Base-by-base conservation (phyloP, 768 basidiomycete species). In the Pisolithus orientalis region DNA sequence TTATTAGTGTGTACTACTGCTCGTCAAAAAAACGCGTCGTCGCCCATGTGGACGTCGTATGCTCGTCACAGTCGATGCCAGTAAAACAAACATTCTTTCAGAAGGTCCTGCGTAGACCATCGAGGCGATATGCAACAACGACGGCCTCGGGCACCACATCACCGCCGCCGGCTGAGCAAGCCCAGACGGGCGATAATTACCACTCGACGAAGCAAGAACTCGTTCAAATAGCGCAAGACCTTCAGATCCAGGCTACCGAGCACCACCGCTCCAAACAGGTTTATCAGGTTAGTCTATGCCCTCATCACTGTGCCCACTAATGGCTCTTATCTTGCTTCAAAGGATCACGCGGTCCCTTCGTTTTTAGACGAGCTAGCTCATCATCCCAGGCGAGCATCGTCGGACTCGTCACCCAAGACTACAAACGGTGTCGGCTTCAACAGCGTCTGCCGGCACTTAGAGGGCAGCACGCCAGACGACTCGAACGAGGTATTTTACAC, bases 61-160 rank as follows among this genome's bases (percentile, higher is more conserved):
- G 11, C 27, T 11, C 44, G 40, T n/a, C 38, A 27, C 38, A 4
- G 34, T 27, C 24, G 21, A 44, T 38, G 29, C 82, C 82, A 82
- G 67, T 71, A 28, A 80, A 76, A 61, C 79, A 82, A 44, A 80
- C 80, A 5, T 62, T 84, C 45, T 59, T 83, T 49, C 85, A 88
- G 65, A 74, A 72, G 39, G 64, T 87, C 42, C 73, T 90, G 40
- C 78, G 80, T 48, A 65, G 74, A 48, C 87, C 87, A 10, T 86
- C 85, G 1, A 82, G 85, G 62, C 69, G 75, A 0, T 89, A 89
- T 64, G 61, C 73, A 2, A 31, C 77, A 0, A 55, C 57, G 31
- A 40, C 49, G 40, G 25, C 44, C 49, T 17, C 49, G 31, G 44
- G 11, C 8, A 27, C 39, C 17, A 17, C 46, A 5, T 11, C 53